phyloP scores from a whole-genome alignment of 805 yeast species.

The Priceomyces fermenticarens region DNA sequence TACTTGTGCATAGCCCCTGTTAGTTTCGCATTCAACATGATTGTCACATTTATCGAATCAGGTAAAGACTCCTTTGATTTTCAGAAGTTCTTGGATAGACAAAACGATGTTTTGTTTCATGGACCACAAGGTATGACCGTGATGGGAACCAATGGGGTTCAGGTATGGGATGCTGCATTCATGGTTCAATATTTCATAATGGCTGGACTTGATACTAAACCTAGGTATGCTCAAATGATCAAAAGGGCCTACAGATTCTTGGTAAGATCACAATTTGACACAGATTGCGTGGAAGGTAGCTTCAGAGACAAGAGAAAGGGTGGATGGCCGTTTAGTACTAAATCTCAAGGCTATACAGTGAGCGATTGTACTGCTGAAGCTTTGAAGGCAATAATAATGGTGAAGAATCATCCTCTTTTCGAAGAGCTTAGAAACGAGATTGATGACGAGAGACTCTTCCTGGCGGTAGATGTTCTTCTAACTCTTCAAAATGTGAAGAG shows the following conservation, averaged over 20 bases:
- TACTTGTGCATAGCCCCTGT: slow-evolving; percentile 91
- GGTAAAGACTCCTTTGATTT: slow-evolving; percentile 68
- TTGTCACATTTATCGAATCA: slow-evolving; percentile 67
- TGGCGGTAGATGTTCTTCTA: slow-evolving; percentile 75
- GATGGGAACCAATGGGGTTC: slow-evolving; percentile 97
- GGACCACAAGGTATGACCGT: slow-evolving; percentile 90
- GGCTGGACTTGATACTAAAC: slow-evolving; percentile 73
- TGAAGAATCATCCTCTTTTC: slow-evolving; percentile 60
- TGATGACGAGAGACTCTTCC: slow-evolving; percentile 49
- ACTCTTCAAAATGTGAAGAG: slow-evolving; percentile 73
- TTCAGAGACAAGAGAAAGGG: slow-evolving; percentile 83
- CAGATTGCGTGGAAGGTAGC: slow-evolving; percentile 72
- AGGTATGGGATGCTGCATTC: slow-evolving; percentile 95
- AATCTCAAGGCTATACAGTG: slow-evolving; percentile 93
- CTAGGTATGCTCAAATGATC: slow-evolving; percentile 63
- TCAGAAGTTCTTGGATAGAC: slow-evolving; percentile 50
- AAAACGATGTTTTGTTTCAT: slow-evolving; percentile 75
- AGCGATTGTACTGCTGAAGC: slow-evolving; percentile 98
- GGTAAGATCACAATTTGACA: slow-evolving; percentile 79
- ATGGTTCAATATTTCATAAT: slow-evolving; percentile 77
- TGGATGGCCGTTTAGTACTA: slow-evolving; percentile 95
- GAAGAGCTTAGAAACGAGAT: slow-evolving; percentile 50
- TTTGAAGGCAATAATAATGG: slow-evolving; percentile 90
- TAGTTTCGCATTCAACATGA: slow-evolving; percentile 76
- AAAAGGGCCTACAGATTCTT: slow-evolving; percentile 68